These are phyloP conservation scores for Litsea cubeba DNA, from an alignment of 164 flowering plant genomes.

Conservation along the genomic window DNA sequence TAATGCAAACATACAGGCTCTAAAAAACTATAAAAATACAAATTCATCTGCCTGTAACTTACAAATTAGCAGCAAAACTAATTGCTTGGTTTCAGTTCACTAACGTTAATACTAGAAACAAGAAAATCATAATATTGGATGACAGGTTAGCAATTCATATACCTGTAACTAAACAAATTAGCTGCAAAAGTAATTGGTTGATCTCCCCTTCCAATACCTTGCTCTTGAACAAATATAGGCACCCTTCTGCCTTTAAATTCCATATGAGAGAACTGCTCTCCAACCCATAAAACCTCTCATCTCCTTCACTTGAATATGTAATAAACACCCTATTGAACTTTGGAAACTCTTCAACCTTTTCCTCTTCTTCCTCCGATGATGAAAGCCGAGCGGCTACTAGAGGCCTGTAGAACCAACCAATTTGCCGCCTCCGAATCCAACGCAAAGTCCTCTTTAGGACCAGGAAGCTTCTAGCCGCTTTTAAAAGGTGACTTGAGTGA, in stretches of 20 bases:
- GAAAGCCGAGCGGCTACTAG: slow-evolving; percentile 27
- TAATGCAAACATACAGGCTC: too few species aligned
- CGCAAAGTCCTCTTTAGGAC: slow-evolving; percentile 20
- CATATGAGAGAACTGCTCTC: slow-evolving; percentile 85
- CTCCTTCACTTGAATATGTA: slow-evolving; percentile 60
- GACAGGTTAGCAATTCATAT: neutral
- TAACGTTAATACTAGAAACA: neutral
- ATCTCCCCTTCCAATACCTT: slow-evolving; percentile 90
- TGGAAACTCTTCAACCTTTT: slow-evolving; percentile 10
- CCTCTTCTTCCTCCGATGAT: slow-evolving; percentile 31
- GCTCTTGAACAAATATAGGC: slow-evolving; percentile 85
- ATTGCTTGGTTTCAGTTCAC: neutral
- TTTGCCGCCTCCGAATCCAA: slow-evolving; percentile 18
- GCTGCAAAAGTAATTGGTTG: slow-evolving; percentile 82
- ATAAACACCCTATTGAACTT: slow-evolving; percentile 57
- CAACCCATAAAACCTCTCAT: slow-evolving; percentile 73
- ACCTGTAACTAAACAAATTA: slow-evolving; percentile 85
- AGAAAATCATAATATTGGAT: neutral
- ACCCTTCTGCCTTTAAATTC: slow-evolving; percentile 80
- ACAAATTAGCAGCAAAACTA: neutral
- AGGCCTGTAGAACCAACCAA: slow-evolving; percentile 27
- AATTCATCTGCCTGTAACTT: too few species aligned
- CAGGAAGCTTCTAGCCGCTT: slow-evolving; percentile 17
- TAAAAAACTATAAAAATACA: too few species aligned
- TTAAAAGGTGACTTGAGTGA: slow-evolving; percentile 18